Evolutionary conservation across 768 basidiomycete species (phyloP).

Genomic region (Cystoderma amianthinum): DNA sequence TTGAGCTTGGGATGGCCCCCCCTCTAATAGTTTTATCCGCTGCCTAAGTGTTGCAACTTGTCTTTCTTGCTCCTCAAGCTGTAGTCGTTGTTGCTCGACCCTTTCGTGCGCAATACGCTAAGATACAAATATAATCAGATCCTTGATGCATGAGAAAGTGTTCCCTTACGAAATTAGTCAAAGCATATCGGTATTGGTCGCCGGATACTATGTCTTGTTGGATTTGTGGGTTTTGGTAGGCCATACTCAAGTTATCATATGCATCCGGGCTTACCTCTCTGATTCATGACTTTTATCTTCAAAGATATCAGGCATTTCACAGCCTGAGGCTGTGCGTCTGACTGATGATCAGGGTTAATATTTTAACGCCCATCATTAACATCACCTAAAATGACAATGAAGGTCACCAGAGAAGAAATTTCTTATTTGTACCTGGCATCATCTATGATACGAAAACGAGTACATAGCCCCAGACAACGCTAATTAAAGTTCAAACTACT

Average conservation of each 20-base stretch:
- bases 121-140: neutral
- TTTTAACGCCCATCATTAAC: too few relatives aligned
- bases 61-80: slow-evolving; percentile 78
- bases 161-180: slow-evolving; percentile 69
- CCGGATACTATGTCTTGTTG: slow-evolving; percentile 37
- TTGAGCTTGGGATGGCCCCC: slow-evolving; percentile 36
- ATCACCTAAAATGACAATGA: too few relatives aligned
- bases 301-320: too few relatives aligned
- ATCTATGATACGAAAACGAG: too few relatives aligned
- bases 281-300: too few relatives aligned
- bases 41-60: slow-evolving; percentile 70
- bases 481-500: slow-evolving; percentile 33
- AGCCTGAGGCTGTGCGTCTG: too few relatives aligned
- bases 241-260: slow-evolving; percentile 7
- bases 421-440: too few relatives aligned
- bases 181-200: slow-evolving; percentile 77
- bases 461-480: too few relatives aligned
- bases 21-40: slow-evolving; percentile 72
- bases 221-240: slow-evolving; percentile 20
- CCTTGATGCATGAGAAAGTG: neutral
- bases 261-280: too few relatives aligned
- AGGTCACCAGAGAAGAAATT: too few relatives aligned
- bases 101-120: slow-evolving; percentile 86
- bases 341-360: too few relatives aligned
- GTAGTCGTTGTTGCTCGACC: slow-evolving; percentile 73